A percentile compares a stretch with the other conserved stretches of the same genome.
Evolutionary conservation across 2,329 filamentous ascomycete species (phyloP).

Genomic region (Fusarium domesticum): DNA sequence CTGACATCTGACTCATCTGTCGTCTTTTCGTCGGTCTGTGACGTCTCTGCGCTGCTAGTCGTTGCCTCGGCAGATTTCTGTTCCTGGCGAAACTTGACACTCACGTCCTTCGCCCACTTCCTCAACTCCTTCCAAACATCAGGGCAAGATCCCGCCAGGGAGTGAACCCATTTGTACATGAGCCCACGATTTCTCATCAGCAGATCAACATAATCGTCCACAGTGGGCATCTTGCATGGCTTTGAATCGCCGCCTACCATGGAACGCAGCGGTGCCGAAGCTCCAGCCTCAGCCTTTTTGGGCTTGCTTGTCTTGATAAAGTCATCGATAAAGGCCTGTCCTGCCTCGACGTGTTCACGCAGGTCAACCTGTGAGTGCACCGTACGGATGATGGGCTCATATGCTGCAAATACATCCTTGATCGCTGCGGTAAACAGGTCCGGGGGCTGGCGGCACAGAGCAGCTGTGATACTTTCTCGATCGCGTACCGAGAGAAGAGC

Average conservation of each 20-base stretch:
- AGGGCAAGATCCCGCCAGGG: slow-evolving; percentile 64
- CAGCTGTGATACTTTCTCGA: slow-evolving; percentile 65
- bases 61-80: slow-evolving; percentile 1
- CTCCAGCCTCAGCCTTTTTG: slow-evolving; percentile 32
- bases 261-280: slow-evolving; percentile 18
- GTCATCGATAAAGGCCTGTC: slow-evolving; percentile 67
- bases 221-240: slow-evolving; percentile 47
- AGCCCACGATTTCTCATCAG: slow-evolving; percentile 61
- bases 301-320: slow-evolving; percentile 60
- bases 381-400: slow-evolving; percentile 70
- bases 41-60: neutral
- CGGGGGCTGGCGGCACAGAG: slow-evolving; percentile 65
- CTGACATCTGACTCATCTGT: neutral
- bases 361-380: slow-evolving; percentile 72
- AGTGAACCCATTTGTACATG: slow-evolving; percentile 68
- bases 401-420: slow-evolving; percentile 62
- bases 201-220: slow-evolving; percentile 69
- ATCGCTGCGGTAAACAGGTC: slow-evolving; percentile 70
- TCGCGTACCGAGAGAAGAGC: slow-evolving; percentile 70
- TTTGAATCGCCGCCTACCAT: slow-evolving; percentile 23
- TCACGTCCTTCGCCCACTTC: slow-evolving; percentile 57
- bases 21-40: neutral
- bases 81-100: slow-evolving; percentile 51
- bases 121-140: slow-evolving; percentile 61
- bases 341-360: slow-evolving; percentile 63